A percentile compares a stretch with the other conserved stretches of the same genome.
Evolutionary conservation across 495 filamentous ascomycete species (phyloP).

Genomic region (Aspergillus wentii): DNA sequence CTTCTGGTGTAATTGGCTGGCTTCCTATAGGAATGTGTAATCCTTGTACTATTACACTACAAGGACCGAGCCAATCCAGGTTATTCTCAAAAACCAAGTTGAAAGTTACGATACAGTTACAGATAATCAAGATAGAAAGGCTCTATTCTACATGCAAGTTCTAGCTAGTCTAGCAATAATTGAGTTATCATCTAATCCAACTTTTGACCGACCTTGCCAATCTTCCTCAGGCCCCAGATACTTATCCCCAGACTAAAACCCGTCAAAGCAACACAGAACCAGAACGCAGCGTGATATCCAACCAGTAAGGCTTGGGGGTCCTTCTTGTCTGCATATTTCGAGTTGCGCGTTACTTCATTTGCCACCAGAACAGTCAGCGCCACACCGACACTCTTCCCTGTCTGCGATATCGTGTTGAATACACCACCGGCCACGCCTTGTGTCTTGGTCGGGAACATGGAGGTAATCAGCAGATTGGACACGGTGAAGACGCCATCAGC

Average conservation of each 20-base stretch:
- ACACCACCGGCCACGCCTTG: constrained; percentile 51
- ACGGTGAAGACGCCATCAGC: constrained; percentile 49
- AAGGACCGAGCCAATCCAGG: too few species aligned
- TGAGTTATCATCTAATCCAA: constrained; percentile 29
- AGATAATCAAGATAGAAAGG: too few species aligned
- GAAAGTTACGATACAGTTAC: too few species aligned
- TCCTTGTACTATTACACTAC: too few species aligned
- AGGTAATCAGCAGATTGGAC: constrained; percentile 48
- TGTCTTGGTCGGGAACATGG: constrained; percentile 16
- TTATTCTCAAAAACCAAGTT: too few species aligned
- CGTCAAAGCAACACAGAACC: constrained; percentile 38
- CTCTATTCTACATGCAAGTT: too few species aligned
- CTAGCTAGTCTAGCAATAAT: too few species aligned
- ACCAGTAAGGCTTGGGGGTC: constrained; percentile 32
- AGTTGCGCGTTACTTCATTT: constrained; percentile 34
- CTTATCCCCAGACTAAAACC: constrained; percentile 9
- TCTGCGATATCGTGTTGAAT: constrained; percentile 53
- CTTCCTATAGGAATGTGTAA: too few species aligned
- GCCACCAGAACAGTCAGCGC: constrained; percentile 47
- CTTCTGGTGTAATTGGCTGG: too few species aligned
- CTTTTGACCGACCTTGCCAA: constrained; percentile 46
- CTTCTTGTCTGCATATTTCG: too few species aligned
- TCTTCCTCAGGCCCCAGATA: constrained; percentile 19
- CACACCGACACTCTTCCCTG: constrained; percentile 51
- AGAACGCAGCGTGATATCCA: constrained; percentile 51